Evolutionary conservation across 192 early-diverging fungal species (phyloP).

Genomic region (Neocallimastix lanati): DNA sequence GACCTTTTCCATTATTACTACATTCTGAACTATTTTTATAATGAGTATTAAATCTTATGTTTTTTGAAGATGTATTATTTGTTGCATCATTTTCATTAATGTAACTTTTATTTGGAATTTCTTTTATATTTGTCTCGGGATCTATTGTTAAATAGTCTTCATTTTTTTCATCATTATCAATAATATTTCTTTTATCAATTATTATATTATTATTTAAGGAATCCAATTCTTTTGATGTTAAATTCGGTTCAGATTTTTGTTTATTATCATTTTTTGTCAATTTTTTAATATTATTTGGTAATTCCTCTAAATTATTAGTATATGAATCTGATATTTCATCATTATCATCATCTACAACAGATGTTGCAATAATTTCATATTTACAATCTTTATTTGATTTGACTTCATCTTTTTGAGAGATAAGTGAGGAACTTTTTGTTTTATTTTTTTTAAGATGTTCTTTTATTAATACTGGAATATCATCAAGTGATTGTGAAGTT

Average conservation of each 20-base stretch:
- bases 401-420: background rate
- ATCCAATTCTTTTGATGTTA: background rate
- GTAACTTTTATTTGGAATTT: background rate
- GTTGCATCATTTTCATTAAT: background rate
- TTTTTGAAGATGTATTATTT: background rate
- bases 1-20: background rate
- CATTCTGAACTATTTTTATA: background rate
- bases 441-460: background rate
- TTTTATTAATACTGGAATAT: background rate
- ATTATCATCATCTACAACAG: background rate
- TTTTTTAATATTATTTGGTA: background rate
- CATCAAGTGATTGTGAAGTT: background rate
- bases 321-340: background rate
- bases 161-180: background rate
- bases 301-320: background rate
- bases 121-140: background rate
- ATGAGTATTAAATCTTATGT: background rate
- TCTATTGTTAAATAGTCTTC: background rate
- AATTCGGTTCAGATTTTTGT: background rate
- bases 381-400: background rate
- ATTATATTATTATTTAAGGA: background rate
- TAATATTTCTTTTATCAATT: background rate
- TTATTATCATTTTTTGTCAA: background rate
- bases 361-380: background rate
- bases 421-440: background rate